Evolutionary conservation across 139 green algal species (phyloP).

Genomic region (Coelastrella sp.): DNA sequence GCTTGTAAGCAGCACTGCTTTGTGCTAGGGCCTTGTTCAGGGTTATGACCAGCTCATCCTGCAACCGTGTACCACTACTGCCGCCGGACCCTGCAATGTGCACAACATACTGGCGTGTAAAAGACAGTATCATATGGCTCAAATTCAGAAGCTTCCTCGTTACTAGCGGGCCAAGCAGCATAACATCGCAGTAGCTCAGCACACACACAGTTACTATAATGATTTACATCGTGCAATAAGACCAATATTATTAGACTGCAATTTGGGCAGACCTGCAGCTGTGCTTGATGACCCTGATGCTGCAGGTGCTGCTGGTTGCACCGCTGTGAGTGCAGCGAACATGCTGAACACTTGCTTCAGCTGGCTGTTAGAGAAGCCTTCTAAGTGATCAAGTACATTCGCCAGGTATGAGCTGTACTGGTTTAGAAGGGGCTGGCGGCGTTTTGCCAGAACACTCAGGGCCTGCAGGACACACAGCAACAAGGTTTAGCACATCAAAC

Average conservation of each 20-base stretch:
- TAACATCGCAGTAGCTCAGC: no score
- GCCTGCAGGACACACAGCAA: neutral
- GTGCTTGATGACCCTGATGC: conserved; percentile 34
- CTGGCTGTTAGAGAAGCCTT: conserved; percentile 57
- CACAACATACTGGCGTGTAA: no score
- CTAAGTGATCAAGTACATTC: conserved; percentile 60
- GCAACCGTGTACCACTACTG: conserved; percentile 45
- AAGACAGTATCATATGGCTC: no score
- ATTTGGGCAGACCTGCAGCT: neutral
- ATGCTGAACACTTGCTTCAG: conserved; percentile 54
- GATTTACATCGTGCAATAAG: no score
- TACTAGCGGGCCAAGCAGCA: no score
- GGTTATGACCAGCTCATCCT: conserved; percentile 57
- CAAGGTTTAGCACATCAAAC: no score
- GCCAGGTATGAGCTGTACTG: conserved; percentile 51
- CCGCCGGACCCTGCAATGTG: neutral
- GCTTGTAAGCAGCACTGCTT: conserved; percentile 50
- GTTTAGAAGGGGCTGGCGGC: neutral
- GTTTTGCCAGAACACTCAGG: neutral
- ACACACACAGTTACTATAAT: no score
- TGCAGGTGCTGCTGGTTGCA: neutral
- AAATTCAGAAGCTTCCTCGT: no score
- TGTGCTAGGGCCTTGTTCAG: conserved; percentile 57
- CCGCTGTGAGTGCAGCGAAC: conserved; percentile 46
- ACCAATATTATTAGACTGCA: no score